Percentiles rank a stretch among this genome's conserved stretches.
These are phyloP conservation scores for Psilocybe cyanescens DNA, from an alignment of 768 basidiomycete genomes.

Conservation along the genomic window DNA sequence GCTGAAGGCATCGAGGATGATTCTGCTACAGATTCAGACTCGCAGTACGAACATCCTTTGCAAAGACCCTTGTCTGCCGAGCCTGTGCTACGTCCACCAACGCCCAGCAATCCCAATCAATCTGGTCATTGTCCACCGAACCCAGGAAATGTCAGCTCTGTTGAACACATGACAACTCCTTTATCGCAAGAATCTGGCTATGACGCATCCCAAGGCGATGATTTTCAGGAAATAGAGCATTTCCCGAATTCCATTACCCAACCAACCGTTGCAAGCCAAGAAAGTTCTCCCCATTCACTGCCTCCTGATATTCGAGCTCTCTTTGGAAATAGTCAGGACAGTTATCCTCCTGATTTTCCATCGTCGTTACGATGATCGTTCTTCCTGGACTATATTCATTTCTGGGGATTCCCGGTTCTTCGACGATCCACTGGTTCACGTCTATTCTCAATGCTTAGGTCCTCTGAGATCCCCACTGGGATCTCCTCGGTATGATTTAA, in stretches of 20 bases:
- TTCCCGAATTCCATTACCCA: neutral
- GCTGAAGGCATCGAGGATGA: constrained; percentile 15
- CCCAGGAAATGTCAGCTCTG: neutral
- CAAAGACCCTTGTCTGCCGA: too few relatives aligned
- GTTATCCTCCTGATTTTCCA: constrained; percentile 46
- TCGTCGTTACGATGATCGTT: constrained; percentile 32
- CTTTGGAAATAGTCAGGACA: constrained; percentile 41
- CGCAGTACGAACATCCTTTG: constrained; percentile 29
- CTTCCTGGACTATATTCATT: neutral
- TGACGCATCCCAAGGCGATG: neutral
- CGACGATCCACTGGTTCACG: neutral
- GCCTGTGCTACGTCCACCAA: too few relatives aligned
- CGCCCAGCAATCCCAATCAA: too few relatives aligned
- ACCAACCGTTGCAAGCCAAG: constrained; percentile 7
- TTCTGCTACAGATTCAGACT: constrained; percentile 42
- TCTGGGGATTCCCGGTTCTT: neutral
- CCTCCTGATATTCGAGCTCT: constrained; percentile 47
- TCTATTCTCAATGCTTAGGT: neutral
- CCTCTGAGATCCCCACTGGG: too few relatives aligned
- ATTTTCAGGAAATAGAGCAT: neutral
- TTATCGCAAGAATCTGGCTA: neutral
- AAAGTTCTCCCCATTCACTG: constrained; percentile 30
- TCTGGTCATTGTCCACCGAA: neutral
- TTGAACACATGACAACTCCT: neutral
- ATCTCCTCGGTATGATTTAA: too few relatives aligned